Evolutionary conservation across 306 rosid genomes (phyloP).

Genomic region (Mimosa pudica): DNA sequence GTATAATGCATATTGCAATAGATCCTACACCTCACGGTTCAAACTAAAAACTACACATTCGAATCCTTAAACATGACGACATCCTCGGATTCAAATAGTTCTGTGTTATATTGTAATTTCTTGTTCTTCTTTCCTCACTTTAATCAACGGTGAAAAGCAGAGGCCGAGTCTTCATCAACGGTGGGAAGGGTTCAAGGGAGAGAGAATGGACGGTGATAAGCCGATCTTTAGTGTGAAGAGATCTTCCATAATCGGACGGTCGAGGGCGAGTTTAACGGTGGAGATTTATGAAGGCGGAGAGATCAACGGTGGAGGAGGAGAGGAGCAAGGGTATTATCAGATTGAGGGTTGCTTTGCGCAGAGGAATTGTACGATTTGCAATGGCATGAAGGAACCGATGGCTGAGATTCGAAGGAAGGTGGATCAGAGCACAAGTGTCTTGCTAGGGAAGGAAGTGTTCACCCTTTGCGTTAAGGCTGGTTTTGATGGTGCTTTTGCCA

Average conservation of each 20-base stretch:
- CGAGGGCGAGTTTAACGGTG: slow-evolving; percentile 64
- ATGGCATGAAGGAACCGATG: slow-evolving; percentile 47
- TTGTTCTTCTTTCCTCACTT: too few species aligned
- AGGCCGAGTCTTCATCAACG: slow-evolving; percentile 90
- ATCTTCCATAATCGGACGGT: slow-evolving; percentile 85
- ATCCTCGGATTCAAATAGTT: not conserved
- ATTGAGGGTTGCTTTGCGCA: slow-evolving; percentile 80
- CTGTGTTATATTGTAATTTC: not conserved
- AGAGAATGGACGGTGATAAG: slow-evolving; percentile 72
- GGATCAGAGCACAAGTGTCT: slow-evolving; percentile 73
- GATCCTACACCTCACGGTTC: too few species aligned
- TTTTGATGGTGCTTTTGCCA: slow-evolving; percentile 82
- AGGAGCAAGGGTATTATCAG: slow-evolving; percentile 64
- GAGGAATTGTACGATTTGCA: slow-evolving; percentile 61
- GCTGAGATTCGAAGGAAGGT: slow-evolving; percentile 93
- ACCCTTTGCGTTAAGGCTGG: slow-evolving; percentile 73
- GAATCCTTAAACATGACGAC: not conserved
- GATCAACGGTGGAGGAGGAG: not conserved
- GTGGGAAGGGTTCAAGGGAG: slow-evolving; percentile 93
- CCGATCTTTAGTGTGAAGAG: slow-evolving; percentile 79
- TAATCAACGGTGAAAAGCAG: slow-evolving; percentile 37
- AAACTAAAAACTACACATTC: too few species aligned
- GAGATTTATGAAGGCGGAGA: slow-evolving; percentile 55
- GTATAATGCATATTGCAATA: too few species aligned
- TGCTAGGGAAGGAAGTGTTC: slow-evolving; percentile 93